Conservation (phyloP, 208 protist species). For the Acanthamoeba lugdunensis region DNA sequence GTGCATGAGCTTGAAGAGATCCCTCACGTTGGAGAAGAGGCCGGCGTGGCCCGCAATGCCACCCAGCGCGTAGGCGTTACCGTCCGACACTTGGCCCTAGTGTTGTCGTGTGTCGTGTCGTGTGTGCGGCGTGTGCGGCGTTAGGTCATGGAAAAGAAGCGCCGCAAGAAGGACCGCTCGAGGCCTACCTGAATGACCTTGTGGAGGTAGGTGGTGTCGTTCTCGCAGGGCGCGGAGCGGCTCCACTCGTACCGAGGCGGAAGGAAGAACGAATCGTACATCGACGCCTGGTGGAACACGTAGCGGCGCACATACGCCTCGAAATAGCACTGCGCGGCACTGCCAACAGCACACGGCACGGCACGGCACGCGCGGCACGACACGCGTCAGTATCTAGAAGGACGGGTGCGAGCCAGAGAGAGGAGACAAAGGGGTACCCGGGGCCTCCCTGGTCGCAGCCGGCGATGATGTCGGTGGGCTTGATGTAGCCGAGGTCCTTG, state of each 20-base stretch:
- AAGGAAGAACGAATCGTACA: slow-evolving; percentile 77
- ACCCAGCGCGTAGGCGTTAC: slow-evolving; percentile 86
- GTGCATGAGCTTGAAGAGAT: slow-evolving; percentile 78
- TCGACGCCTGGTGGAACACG: slow-evolving; percentile 75
- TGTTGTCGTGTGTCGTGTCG: not conserved
- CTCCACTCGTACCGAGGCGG: not conserved
- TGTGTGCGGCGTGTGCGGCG: not conserved
- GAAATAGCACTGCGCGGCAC: slow-evolving; percentile 81
- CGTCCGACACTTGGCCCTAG: slow-evolving; percentile 81
- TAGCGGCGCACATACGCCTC: slow-evolving; percentile 85
- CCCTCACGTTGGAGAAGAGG: slow-evolving; percentile 80
- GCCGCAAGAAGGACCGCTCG: not conserved
- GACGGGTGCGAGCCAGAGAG: not conserved
- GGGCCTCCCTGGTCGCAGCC: slow-evolving; percentile 72
- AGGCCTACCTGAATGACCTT: slow-evolving; percentile 74
- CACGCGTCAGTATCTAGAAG: too few relatives aligned
- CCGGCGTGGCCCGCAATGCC: slow-evolving; percentile 86
- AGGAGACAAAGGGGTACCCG: not conserved
- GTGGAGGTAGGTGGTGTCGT: slow-evolving; percentile 84
- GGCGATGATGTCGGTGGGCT: slow-evolving; percentile 49
- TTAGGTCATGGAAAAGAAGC: not conserved
- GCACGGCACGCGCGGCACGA: too few relatives aligned
- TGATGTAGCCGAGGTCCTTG: slow-evolving; percentile 36
- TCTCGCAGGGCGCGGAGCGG: slow-evolving; percentile 78
- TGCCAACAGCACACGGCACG: not conserved